Evolutionary conservation across 108 stramenopile species (phyloP).

Genomic region (Cylindrotheca closterium): DNA sequence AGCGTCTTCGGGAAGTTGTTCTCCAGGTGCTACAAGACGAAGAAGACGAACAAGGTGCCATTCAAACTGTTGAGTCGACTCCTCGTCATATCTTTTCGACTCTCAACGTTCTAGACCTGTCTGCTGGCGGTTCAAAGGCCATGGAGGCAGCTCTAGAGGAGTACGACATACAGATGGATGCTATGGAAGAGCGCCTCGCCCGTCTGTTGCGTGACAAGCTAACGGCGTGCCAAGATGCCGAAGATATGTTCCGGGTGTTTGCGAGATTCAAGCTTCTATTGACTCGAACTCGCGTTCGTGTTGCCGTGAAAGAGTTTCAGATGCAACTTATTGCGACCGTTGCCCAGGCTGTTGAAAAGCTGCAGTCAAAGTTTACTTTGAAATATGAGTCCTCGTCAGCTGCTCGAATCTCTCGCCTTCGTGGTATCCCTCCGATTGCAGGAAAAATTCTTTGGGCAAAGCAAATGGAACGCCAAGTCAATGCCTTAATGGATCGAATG

Average conservation of each 20-base stretch:
- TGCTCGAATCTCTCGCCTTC: conserved; percentile 68
- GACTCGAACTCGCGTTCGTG: conserved; percentile 87
- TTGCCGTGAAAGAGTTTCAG: conserved; percentile 95
- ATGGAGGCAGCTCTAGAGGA: conserved; percentile 70
- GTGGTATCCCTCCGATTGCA: conserved; percentile 94
- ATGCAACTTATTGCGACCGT: conserved; percentile 92
- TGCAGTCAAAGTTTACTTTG: conserved; percentile 91
- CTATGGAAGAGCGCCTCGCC: conserved; percentile 80
- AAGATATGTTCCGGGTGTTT: conserved; percentile 98
- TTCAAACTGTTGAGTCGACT: conserved; percentile 71
- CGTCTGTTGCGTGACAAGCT: conserved; percentile 82
- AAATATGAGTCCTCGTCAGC: conserved; percentile 86
- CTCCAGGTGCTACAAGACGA: conserved; percentile 67
- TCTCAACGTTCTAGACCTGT: conserved; percentile 73
- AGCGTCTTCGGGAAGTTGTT: conserved; percentile 66
- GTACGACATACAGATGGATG: conserved; percentile 84
- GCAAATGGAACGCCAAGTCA: conserved; percentile 96
- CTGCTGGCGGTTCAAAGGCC: conserved; percentile 55
- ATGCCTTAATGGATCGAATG: conserved; percentile 88
- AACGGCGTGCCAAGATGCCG: conserved; percentile 85
- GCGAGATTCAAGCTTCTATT: conserved; percentile 93
- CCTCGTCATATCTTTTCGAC: conserved; percentile 65
- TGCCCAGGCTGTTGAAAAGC: conserved; percentile 80
- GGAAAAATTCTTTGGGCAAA: conserved; percentile 98
- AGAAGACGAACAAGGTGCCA: conserved; percentile 40